A percentile compares a stretch with the other conserved stretches of the same genome.
Evolutionary conservation across 1,284 basidiomycete species (phyloP).

Genomic region (Pseudozyma tsukubaensis): DNA sequence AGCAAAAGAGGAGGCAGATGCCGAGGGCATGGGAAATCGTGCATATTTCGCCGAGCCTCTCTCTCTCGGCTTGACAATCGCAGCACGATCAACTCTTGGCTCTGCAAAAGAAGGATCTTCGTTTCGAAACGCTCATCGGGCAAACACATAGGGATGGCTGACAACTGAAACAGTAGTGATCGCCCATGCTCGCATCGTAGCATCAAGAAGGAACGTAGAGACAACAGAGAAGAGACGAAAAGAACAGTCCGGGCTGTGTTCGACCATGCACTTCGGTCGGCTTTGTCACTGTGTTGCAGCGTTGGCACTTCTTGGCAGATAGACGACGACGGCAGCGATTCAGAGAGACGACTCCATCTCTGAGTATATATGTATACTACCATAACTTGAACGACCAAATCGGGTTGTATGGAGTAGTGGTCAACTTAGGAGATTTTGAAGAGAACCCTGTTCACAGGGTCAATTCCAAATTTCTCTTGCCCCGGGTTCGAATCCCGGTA

Average conservation of each 20-base stretch:
- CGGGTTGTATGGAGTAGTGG: constrained; percentile 53
- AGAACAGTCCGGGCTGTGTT: not conserved
- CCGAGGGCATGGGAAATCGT: not conserved
- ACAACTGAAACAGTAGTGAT: not conserved
- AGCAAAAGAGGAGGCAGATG: not conserved
- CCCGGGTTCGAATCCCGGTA: constrained; percentile 56
- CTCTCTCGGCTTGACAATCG: not conserved
- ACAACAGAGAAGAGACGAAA: not conserved
- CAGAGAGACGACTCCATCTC: too few species aligned
- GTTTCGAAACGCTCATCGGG: not conserved
- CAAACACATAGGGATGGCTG: not conserved
- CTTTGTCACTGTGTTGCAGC: not conserved
- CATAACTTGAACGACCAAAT: accelerated
- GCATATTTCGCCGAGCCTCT: constrained; percentile 2
- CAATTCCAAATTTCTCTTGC: constrained; percentile 31
- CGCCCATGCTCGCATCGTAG: not conserved
- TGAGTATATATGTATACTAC: too few species aligned
- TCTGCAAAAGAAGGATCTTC: not conserved
- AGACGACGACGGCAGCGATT: too few species aligned
- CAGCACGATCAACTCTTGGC: not conserved
- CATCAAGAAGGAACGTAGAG: not conserved
- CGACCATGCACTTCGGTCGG: not conserved
- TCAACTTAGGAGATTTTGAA: constrained; percentile 55
- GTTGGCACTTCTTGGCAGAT: not conserved
- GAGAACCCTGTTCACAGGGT: not conserved